Base-by-base conservation (phyloP, 352 stramenopile species). In the Chrysophaeum taylorii region DNA sequence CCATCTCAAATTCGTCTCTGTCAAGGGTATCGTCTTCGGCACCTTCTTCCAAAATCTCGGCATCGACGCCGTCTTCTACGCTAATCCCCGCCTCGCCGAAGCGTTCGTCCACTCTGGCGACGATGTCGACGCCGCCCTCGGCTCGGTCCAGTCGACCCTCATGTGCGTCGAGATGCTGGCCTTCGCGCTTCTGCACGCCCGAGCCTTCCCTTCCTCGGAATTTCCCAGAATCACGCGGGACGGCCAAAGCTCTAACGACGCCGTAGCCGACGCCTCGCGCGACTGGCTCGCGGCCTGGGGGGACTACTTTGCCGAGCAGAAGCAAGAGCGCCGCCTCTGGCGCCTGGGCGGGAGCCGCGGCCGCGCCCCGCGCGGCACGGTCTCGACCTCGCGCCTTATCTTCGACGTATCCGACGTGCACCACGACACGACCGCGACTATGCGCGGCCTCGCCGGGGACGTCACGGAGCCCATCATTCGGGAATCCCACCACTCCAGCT, bases 21-120 rank as follows among this genome's bases (percentile, higher is more conserved):
- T 66, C 57, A 66, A 66, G 57, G 57, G 57, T 33, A 21, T 66
- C 1, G 57, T 66, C 36, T 66, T 66, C n/a, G 57, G 57, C 2
- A 66, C 57, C 12, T 66, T 66, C 57, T 66, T 66, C 57, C 57
- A 66, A 36, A 36, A 66, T 33, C 23, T 66, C 1, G 57, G 57
- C 12, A 66, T 66, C 57, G 36, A 45, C 57, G 57, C 57, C 2
- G 31, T 45, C 31, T 66, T 66, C 35, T 62, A 38, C 50, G 15
- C 2, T 9, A 7, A 2, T 2, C 50, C 50, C 25, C 2, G 5
- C 5, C 57, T 66, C 31, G 57, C 57, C 12, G 31, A 9, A 9
- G 18, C 15, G 2, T 41, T 45, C 27, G 33, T 16, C 14, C 33
- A 27, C 14, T 35, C 36, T 31, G 16, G 7, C 14, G 27, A 35